phyloP scores from a whole-genome alignment of 106 monocot species.

The Allium fistulosum region DNA sequence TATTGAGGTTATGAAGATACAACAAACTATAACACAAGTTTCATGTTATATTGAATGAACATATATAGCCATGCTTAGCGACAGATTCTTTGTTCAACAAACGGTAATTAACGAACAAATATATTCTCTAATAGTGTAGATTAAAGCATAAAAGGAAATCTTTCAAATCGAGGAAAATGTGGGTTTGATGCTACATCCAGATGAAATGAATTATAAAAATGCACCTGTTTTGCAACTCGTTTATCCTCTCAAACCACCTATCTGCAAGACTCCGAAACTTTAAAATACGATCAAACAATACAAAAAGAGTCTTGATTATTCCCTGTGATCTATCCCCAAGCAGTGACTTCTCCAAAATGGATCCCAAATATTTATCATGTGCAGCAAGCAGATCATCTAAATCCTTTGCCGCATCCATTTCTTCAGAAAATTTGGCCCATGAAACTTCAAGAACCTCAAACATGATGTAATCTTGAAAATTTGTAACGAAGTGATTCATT shows the following conservation, averaged over 20 bases:
- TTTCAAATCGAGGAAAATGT: background rate
- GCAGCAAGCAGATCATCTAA: conserved; percentile 84
- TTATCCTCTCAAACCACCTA: conserved; percentile 78
- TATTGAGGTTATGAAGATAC: background rate
- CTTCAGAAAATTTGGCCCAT: conserved; percentile 82
- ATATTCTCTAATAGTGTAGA: background rate
- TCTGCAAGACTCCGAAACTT: conserved; percentile 66
- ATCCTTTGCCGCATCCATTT: conserved; percentile 91
- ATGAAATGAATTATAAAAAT: background rate
- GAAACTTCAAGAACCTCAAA: conserved; percentile 97
- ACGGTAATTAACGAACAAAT: background rate
- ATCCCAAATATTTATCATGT: conserved; percentile 84
- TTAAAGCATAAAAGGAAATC: background rate
- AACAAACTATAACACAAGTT: background rate
- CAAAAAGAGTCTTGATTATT: conserved; percentile 53
- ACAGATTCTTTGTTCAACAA: no score
- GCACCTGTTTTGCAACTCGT: conserved; percentile 80
- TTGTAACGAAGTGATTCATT: conserved; percentile 97
- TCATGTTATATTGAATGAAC: background rate
- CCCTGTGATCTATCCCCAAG: conserved; percentile 80
- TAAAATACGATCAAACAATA: conserved; percentile 75
- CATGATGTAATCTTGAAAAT: conserved; percentile 96
- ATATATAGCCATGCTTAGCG: no score
- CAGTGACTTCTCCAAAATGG: conserved; percentile 89
- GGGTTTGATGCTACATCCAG: no score